Evolutionary conservation across 2,329 filamentous ascomycete species (phyloP).

Genomic region (Neopestalotiopsis clavispora): DNA sequence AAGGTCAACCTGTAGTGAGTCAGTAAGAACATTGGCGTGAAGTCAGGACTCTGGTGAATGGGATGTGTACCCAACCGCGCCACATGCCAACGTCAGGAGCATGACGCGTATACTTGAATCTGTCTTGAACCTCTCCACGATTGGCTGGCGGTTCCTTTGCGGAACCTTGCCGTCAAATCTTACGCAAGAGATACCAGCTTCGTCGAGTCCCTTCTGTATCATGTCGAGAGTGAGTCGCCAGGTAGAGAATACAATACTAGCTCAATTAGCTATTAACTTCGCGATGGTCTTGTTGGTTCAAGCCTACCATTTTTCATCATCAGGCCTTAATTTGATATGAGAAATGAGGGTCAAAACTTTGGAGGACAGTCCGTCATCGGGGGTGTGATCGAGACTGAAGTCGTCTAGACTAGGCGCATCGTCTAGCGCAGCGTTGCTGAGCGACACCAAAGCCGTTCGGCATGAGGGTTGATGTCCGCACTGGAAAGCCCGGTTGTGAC

Average conservation of each 20-base stretch:
- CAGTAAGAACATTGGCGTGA: background rate
- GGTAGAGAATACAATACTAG: background rate
- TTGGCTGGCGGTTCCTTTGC: slow-evolving; percentile 43
- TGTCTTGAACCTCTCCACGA: slow-evolving; percentile 44
- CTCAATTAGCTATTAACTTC: background rate
- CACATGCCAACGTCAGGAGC: slow-evolving; percentile 52
- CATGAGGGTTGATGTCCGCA: slow-evolving; percentile 35
- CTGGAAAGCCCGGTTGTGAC: background rate
- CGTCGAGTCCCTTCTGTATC: background rate
- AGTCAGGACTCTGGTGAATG: background rate
- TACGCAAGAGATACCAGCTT: slow-evolving; percentile 37
- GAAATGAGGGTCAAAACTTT: slow-evolving; percentile 40
- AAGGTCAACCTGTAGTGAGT: background rate
- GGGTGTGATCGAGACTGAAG: background rate
- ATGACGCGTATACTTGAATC: slow-evolving; percentile 46
- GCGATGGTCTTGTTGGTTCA: background rate
- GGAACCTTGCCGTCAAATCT: slow-evolving; percentile 54
- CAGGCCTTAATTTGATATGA: slow-evolving; percentile 34
- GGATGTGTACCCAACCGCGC: background rate
- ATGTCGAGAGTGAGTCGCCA: background rate
- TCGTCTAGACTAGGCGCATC: slow-evolving; percentile 14
- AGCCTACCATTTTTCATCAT: slow-evolving; percentile 35
- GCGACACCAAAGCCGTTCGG: slow-evolving; percentile 30
- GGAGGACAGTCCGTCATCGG: slow-evolving; percentile 27
- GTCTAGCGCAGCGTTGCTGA: slow-evolving; percentile 28